Conservation (phyloP, 495 filamentous ascomycete species). For the Parathielavia appendiculata region DNA sequence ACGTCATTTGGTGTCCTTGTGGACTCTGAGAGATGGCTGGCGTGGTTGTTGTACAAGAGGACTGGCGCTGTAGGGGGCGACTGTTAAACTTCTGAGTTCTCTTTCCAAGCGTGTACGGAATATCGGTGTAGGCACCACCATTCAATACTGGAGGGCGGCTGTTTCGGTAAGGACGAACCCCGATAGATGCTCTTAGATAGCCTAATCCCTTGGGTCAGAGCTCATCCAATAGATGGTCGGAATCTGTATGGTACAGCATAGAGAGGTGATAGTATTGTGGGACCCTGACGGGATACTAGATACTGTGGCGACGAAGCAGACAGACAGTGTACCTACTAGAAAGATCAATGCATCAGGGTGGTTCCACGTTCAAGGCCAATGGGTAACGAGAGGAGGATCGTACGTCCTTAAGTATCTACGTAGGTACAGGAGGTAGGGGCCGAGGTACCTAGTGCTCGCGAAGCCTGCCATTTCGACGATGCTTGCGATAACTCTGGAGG, state of each 20-base stretch:
- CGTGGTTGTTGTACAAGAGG: neutral
- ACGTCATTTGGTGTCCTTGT: neutral
- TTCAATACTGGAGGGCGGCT: neutral
- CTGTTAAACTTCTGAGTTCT: neutral
- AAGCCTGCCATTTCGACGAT: too few relatives aligned
- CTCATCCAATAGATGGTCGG: neutral
- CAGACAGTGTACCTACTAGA: neutral
- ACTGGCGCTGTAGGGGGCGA: constrained; percentile 1
- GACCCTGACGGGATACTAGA: neutral
- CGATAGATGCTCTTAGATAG: neutral
- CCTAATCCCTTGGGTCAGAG: neutral
- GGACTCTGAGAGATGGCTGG: neutral
- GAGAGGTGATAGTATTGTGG: neutral
- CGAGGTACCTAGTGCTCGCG: too few relatives aligned
- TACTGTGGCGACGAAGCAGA: neutral
- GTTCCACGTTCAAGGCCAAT: neutral
- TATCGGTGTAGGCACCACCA: neutral
- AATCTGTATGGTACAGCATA: neutral
- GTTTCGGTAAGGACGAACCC: neutral
- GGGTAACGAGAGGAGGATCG: too few relatives aligned
- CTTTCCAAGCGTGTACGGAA: neutral
- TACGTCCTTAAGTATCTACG: too few relatives aligned
- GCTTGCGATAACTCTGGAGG: too few relatives aligned
- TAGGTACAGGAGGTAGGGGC: too few relatives aligned
- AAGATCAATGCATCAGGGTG: neutral